Evolutionary conservation across 306 rosid species (phyloP), one percentile per base, ranked within the genome.

Genomic region (Spatholobus suberectus): DNA sequence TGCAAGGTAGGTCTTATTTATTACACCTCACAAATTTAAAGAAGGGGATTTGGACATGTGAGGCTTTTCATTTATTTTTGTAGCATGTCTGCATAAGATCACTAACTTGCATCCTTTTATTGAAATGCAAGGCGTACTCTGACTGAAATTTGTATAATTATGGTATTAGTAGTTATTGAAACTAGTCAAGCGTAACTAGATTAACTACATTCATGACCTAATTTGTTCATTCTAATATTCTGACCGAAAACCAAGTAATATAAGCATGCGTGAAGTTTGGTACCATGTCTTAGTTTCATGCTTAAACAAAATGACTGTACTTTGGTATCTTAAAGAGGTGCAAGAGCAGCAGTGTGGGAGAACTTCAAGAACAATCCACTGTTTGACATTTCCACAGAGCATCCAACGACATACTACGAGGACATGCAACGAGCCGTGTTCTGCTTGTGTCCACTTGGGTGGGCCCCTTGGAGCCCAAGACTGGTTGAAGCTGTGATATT

Each of bases 381-480:
- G 59, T 96, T 96, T 88, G 99, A 96, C 88, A 92, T 96, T 69
- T 96, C 99, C 51, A 93, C 99, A 0, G 98, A 96, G 81, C 99
- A 96, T 79, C 99, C 99, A 27, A 88, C 93, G 27, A 96, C 99
- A 21, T 96, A 96, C 84, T 96, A 96, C 12, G 99, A 96, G 85
- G 99, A 93, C 91, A 93, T 96, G 99, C 98, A 93, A 81, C 90
- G 99, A 40, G 99, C 97, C 0, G 93, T 96, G 29, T 96, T 96
- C 73, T 96, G 99, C 85, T 83, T 96, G 70, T 96, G 99, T 77
- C 99, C 99, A 11, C 99, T 96, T 40, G 99, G 99, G 14, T 96
- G 99, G 99, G 99, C 99, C 47, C 99, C 99, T 4, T 96, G 99
- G 99, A 96, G 99, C 76, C 99, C 99, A 1, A 89, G 99, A 73